phyloP scores from a whole-genome alignment of 139 green algal species.

The Pleodorina starrii region DNA sequence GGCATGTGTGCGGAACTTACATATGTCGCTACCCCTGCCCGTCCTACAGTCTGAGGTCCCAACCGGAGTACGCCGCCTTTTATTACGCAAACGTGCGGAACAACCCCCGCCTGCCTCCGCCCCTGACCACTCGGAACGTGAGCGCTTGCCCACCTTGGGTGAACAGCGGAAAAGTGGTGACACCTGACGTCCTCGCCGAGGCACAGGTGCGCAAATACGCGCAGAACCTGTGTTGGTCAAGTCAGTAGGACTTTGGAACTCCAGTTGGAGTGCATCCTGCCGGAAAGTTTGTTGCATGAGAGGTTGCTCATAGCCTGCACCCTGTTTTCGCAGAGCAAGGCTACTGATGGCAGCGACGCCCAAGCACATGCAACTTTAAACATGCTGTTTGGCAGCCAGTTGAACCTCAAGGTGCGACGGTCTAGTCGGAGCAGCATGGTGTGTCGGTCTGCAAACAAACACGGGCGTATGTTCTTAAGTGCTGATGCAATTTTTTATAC shows the following conservation, averaged over 20 bases:
- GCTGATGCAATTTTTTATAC: too few relatives aligned
- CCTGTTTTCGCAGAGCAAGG: background rate
- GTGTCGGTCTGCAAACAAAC: background rate
- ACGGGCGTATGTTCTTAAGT: background rate
- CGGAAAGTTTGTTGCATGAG: too few relatives aligned
- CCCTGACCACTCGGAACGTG: background rate
- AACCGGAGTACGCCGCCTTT: conserved; percentile 42
- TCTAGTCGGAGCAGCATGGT: background rate
- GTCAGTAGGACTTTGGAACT: too few relatives aligned
- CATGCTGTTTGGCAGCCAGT: conserved; percentile 18
- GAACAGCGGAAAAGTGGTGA: background rate
- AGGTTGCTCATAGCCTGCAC: too few relatives aligned
- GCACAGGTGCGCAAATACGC: background rate
- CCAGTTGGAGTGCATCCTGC: too few relatives aligned
- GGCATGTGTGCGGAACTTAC: background rate
- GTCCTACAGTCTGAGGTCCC: background rate
- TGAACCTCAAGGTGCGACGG: conserved; percentile 10
- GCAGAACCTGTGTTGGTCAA: too few relatives aligned
- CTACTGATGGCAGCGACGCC: background rate
- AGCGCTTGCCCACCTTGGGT: background rate
- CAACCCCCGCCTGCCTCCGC: conserved; percentile 59
- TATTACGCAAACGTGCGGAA: conserved; percentile 58
- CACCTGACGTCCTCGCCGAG: background rate
- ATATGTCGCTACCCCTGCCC: background rate
- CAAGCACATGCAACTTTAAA: conserved; percentile 3